phyloP scores from a whole-genome alignment of 2,329 filamentous ascomycete species.

The Phoma sp. region DNA sequence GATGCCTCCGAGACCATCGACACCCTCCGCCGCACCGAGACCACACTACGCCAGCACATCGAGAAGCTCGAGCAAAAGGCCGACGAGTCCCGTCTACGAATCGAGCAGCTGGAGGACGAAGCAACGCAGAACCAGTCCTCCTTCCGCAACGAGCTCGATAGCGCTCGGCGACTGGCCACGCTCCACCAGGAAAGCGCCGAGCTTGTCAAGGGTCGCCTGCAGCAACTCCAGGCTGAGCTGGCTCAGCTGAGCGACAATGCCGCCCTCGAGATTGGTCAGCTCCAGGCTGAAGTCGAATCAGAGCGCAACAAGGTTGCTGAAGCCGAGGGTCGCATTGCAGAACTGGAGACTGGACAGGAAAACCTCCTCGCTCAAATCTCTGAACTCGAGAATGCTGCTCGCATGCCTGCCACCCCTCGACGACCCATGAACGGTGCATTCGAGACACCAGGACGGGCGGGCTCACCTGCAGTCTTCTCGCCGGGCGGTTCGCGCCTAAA shows the following conservation, averaged over 20 bases:
- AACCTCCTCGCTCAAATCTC: constrained; percentile 64
- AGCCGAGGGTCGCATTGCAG: constrained; percentile 68
- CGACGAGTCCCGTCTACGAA: constrained; percentile 80
- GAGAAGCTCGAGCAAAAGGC: constrained; percentile 86
- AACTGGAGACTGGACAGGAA: constrained; percentile 70
- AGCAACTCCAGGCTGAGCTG: constrained; percentile 70
- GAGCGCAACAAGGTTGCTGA: constrained; percentile 66
- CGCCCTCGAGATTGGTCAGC: constrained; percentile 61
- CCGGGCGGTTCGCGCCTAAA: constrained; percentile 62
- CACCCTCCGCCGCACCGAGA: constrained; percentile 78
- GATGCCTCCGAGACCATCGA: constrained; percentile 81
- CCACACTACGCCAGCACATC: constrained; percentile 79
- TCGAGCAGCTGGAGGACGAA: constrained; percentile 86
- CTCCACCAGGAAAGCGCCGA: constrained; percentile 79
- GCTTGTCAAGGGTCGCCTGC: constrained; percentile 73
- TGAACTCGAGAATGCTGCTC: constrained; percentile 46
- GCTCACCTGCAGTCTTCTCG: constrained; percentile 61
- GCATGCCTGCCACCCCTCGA: constrained; percentile 61
- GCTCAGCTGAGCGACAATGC: constrained; percentile 73
- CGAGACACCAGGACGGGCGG: constrained; percentile 58
- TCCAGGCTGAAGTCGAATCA: constrained; percentile 59
- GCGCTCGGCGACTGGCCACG: constrained; percentile 80
- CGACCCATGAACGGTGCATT: constrained; percentile 59
- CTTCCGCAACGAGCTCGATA: constrained; percentile 86
- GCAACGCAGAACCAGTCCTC: constrained; percentile 83